Evolutionary conservation across 2,329 filamentous ascomycete species (phyloP).

Genomic region (Aspergillus ibericus): DNA sequence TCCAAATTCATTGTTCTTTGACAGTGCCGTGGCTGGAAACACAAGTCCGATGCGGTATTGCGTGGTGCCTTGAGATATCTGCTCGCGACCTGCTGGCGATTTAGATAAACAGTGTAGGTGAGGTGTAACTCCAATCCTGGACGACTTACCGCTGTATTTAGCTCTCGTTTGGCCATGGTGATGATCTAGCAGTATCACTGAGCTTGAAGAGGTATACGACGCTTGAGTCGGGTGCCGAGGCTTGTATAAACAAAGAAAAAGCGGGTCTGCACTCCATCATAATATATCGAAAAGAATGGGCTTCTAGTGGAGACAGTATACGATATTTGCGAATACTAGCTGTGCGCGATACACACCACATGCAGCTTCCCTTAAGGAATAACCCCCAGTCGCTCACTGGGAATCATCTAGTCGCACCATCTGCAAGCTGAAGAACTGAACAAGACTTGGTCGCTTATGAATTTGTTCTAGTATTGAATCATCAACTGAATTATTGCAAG

Average conservation of each 20-base stretch:
- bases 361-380: not conserved
- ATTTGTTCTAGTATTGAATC: not conserved
- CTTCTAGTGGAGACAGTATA: not conserved
- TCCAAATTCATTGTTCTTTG: not conserved
- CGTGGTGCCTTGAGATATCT: no score
- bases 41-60: no score
- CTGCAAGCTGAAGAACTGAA: not conserved
- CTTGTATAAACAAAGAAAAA: not conserved
- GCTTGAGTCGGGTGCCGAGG: no score
- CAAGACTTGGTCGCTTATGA: not conserved
- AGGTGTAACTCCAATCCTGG: no score
- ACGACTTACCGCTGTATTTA: no score
- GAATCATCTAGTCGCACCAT: no score
- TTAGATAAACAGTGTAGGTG: no score
- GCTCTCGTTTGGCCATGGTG: no score
- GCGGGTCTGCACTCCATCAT: not conserved
- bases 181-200: no score
- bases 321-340: not conserved
- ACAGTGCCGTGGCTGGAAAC: no score
- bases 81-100: no score
- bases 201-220: no score
- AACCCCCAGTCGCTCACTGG: not conserved
- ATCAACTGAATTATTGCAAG: not conserved
- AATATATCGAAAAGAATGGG: not conserved
- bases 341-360: not conserved